phyloP scores from a whole-genome alignment of 1,139 yeast species.

The Debaryomyces subglobosus region DNA sequence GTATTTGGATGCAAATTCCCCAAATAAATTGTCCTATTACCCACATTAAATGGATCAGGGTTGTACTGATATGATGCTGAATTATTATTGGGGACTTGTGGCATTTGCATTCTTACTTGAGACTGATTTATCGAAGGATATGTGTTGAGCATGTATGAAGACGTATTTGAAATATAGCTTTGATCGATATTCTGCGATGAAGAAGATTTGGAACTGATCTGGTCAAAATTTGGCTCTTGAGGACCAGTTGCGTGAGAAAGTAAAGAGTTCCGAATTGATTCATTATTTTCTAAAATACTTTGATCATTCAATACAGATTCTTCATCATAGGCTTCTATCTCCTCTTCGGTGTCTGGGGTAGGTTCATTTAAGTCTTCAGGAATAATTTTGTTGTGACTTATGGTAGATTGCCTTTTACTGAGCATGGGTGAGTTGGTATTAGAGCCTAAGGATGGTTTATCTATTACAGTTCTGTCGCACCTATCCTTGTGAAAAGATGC shows the following conservation, averaged over 20 bases:
- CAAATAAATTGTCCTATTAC: conserved; percentile 48
- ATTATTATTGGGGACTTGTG: conserved; percentile 2
- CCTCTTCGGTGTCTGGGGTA: conserved; percentile 3
- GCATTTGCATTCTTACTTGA: conserved; percentile 7
- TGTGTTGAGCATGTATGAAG: conserved; percentile 7
- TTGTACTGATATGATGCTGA: conserved; percentile 11
- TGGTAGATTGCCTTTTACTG: not conserved
- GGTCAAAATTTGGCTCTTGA: conserved; percentile 1
- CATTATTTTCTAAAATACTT: conserved; percentile 13
- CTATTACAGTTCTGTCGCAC: conserved; percentile 34
- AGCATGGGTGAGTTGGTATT: conserved; percentile 1
- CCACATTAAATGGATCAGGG: conserved; percentile 31
- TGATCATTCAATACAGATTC: conserved; percentile 5
- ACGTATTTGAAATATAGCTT: conserved; percentile 12
- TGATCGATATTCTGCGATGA: conserved; percentile 12
- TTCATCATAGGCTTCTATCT: conserved; percentile 11
- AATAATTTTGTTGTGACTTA: conserved; percentile 4
- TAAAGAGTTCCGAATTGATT: conserved; percentile 10
- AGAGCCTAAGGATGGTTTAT: conserved; percentile 10
- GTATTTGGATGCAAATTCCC: conserved; percentile 50
- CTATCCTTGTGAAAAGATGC: conserved; percentile 39
- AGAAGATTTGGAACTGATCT: conserved; percentile 7
- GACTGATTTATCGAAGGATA: conserved; percentile 5
- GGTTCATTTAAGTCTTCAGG: conserved; percentile 11
- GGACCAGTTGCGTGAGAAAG: not conserved